Percentiles rank a stretch among this genome's conserved stretches.
Conservation (phyloP, 1,284 basidiomycete genomes). For the Takashimella tepidaria region DNA sequence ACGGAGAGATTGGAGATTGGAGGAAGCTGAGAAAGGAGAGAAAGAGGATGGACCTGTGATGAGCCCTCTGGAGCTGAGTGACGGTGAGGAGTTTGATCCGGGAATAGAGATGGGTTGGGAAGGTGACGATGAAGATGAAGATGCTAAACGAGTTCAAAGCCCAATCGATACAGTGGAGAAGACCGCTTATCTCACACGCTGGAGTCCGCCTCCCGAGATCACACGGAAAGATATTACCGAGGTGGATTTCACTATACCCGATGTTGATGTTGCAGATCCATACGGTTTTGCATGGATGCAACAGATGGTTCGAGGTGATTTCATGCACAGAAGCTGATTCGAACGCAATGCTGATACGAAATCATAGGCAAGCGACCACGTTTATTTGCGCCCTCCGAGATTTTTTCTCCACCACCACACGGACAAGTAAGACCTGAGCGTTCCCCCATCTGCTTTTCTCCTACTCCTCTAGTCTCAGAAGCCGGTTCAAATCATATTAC, state of each 20-base stretch:
- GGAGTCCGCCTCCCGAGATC: background rate
- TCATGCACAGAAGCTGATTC: background rate
- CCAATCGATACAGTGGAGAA: background rate
- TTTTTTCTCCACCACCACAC: background rate
- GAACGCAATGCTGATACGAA: background rate
- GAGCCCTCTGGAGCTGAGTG: background rate
- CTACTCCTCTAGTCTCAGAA: no score
- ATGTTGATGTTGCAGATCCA: background rate
- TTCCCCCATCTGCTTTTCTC: background rate
- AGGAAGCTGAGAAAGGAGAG: background rate
- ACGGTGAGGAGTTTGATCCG: background rate
- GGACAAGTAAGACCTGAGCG: background rate
- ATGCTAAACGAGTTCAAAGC: background rate
- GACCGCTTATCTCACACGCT: background rate
- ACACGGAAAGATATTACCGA: background rate
- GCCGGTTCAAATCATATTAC: no score
- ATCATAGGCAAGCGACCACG: background rate
- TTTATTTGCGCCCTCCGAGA: background rate
- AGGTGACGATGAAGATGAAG: background rate
- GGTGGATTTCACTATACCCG: background rate
- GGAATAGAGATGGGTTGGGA: background rate
- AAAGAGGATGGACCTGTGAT: no score
- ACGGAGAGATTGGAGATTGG: background rate
- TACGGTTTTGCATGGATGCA: conserved; percentile 1
- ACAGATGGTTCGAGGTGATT: background rate